phyloP scores from a whole-genome alignment of 805 yeast species.

The Suhomyces xylopsoci region DNA sequence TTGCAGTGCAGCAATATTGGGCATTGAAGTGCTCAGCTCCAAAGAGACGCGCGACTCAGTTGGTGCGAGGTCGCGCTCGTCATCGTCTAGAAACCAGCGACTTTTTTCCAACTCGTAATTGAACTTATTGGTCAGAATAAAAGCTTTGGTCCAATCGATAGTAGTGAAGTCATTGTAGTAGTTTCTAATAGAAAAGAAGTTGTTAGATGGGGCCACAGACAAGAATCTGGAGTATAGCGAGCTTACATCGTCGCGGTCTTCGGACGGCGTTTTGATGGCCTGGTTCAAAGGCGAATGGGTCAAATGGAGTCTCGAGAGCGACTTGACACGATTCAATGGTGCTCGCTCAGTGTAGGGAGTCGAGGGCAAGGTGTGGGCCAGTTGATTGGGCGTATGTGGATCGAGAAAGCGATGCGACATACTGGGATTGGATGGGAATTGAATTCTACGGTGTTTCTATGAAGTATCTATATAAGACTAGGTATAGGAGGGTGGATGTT shows the following conservation, averaged over 20 bases:
- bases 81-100: conserved; percentile 18
- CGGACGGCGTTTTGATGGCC: not conserved
- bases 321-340: not conserved
- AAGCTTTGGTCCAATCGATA: conserved; percentile 56
- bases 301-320: not conserved
- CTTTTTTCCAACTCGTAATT: conserved; percentile 34
- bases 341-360: not conserved
- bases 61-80: not conserved
- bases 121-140: conserved; percentile 41
- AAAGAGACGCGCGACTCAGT: not conserved
- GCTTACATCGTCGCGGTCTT: not conserved
- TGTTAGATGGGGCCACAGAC: conserved; percentile 1
- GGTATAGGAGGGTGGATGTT: not conserved
- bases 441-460: not conserved
- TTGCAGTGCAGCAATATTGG: conserved; percentile 1
- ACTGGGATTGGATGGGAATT: no score
- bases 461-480: not conserved
- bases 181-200: conserved; percentile 24
- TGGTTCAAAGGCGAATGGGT: not conserved
- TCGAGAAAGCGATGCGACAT: not conserved
- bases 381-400: not conserved
- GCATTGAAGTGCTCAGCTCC: not conserved
- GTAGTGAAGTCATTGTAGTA: conserved; percentile 61
- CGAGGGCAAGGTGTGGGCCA: conserved; percentile 1
- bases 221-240: not conserved